Evolutionary conservation across 805 yeast species (phyloP).

Genomic region (Candida glaebosa): DNA sequence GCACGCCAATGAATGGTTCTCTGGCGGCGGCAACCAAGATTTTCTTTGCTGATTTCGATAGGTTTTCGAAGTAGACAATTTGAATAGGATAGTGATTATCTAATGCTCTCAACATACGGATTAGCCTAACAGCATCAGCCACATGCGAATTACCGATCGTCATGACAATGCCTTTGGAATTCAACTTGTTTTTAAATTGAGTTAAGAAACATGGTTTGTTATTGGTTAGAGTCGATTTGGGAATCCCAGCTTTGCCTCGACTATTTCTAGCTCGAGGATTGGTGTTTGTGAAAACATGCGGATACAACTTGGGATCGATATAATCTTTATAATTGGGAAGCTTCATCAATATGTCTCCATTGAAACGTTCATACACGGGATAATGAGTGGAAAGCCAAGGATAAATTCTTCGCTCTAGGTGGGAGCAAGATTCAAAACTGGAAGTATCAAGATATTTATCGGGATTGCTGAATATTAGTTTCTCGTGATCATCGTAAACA

Average conservation of each 20-base stretch:
- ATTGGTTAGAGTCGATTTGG: slow-evolving; percentile 15
- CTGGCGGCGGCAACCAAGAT: slow-evolving; percentile 19
- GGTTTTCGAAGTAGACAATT: slow-evolving; percentile 20
- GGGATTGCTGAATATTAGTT: neutral
- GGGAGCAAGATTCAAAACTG: slow-evolving; percentile 19
- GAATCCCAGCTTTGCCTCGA: neutral
- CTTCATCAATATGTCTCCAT: slow-evolving; percentile 21
- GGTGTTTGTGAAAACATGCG: neutral
- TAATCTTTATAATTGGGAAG: slow-evolving; percentile 18
- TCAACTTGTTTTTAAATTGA: slow-evolving; percentile 22
- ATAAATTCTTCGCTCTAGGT: slow-evolving; percentile 35
- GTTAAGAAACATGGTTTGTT: slow-evolving; percentile 21
- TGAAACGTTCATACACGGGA: slow-evolving; percentile 41
- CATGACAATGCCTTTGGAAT: slow-evolving; percentile 31
- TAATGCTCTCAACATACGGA: slow-evolving; percentile 25
- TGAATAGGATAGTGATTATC: slow-evolving; percentile 29
- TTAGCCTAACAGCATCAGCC: slow-evolving; percentile 16
- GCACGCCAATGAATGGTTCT: slow-evolving; percentile 12
- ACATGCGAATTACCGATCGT: slow-evolving; percentile 25
- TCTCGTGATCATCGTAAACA: neutral
- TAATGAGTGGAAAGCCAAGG: slow-evolving; percentile 36
- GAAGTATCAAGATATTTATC: neutral
- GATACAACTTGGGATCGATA: neutral
- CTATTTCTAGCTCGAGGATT: neutral
- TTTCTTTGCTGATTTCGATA: slow-evolving; percentile 18